Evolutionary conservation across 2,329 filamentous ascomycete species (phyloP).

Genomic region (Alternaria sp.): DNA sequence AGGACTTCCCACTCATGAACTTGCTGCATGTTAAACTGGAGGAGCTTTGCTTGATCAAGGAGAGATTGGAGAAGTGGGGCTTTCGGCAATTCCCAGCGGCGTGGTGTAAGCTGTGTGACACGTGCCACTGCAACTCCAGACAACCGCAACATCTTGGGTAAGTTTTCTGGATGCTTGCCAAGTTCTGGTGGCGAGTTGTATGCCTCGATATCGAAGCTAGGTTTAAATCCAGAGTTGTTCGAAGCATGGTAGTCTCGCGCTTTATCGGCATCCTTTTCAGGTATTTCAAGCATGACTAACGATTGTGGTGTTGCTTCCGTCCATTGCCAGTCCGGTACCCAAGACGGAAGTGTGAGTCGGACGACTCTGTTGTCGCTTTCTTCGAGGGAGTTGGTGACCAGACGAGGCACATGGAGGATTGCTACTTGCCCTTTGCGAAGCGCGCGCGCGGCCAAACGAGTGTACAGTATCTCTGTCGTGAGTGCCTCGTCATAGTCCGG

Average conservation of each 20-base stretch:
- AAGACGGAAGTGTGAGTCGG: not conserved
- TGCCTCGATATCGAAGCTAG: not conserved
- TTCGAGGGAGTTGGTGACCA: accelerated
- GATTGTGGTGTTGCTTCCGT: not conserved
- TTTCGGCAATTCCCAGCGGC: not conserved
- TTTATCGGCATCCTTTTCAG: accelerated
- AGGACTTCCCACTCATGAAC: not conserved
- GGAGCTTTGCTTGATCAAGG: not conserved
- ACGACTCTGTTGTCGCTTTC: too few species aligned
- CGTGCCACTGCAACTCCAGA: not conserved
- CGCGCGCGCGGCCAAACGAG: not conserved
- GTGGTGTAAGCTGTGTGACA: not conserved
- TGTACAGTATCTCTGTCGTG: not conserved
- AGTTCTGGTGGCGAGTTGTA: not conserved
- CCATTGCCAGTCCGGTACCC: not conserved
- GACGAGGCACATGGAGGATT: not conserved
- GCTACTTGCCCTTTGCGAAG: not conserved
- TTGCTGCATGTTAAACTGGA: not conserved
- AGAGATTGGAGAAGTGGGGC: not conserved
- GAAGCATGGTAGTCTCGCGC: not conserved
- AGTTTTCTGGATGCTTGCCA: not conserved
- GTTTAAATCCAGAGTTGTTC: not conserved
- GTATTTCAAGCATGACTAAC: not conserved
- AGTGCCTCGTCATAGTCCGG: not conserved
- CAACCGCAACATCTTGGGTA: not conserved